Base-by-base conservation (phyloP, 2,329 filamentous ascomycete genomes). In the Amylocarpus encephaloides region DNA sequence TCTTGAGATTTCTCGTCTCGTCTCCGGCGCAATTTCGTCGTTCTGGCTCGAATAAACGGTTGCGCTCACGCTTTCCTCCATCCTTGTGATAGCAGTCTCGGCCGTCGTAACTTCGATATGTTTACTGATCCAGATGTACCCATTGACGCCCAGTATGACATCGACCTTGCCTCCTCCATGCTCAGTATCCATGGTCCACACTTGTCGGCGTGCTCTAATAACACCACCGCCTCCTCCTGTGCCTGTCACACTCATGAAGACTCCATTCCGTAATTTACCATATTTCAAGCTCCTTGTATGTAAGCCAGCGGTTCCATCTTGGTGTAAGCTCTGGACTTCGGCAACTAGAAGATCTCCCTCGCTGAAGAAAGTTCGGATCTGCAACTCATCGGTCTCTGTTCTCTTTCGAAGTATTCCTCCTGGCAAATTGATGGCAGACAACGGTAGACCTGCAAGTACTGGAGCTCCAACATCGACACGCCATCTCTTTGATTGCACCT, bases 41-140 rank as follows among this genome's bases (percentile, higher is more conserved):
- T 98, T 98, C 72, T 96, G 90, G 66, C 88, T 94, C 49, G 88
- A 93, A 70, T 98, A 98, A 60, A 95, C 89, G 48, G 85, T 87
- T 62, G 83, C 82, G 56, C 83, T 90, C 16, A 93, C 86, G 59
- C 76, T 83, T 71, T 98, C 93, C 67, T 97, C 93, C 67, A 96
- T 78, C 58, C 87, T 80, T 47, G 89, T 95, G 62, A 96, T 88
- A 73, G 81, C 65, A 13, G 66, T 56, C 43, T 67, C 48, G 58
- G 62, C 44, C 44, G 59, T 71, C n/a, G 77, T 75, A 33, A 77
- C 78, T 58, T 87, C 83, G 6, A 86, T 72, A 62, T 95, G 89
- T 71, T 88, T 91, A 68, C 85, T 84, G 64, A 97, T 91, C 86
- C 89, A 98, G 51, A 97, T 90, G 66, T 94, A 97, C 1, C 93